Conservation (phyloP, 129 eudicot species). For the Lactuca saligna region DNA sequence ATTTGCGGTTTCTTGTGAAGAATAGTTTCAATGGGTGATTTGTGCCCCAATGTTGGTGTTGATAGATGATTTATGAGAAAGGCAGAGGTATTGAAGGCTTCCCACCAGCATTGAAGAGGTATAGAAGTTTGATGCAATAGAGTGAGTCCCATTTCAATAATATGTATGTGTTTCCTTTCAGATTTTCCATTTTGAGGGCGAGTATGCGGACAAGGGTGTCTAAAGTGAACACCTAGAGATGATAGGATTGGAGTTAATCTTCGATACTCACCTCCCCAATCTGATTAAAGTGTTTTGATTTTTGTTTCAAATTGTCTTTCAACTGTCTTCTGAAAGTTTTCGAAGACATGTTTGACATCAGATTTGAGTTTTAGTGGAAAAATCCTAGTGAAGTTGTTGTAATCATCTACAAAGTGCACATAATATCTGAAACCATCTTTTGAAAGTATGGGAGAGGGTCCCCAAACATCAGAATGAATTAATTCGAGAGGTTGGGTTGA, state of each 20-base stretch:
- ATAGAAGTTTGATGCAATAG: not conserved
- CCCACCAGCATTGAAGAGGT: not conserved
- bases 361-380: not conserved
- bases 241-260: not conserved
- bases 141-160: not conserved
- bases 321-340: not conserved
- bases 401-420: constrained; percentile 1
- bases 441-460: not conserved
- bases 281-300: not conserved
- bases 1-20: not conserved
- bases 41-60: not conserved
- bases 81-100: not conserved
- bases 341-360: not conserved
- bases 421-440: not conserved
- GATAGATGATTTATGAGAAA: not conserved
- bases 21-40: not conserved
- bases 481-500: not conserved
- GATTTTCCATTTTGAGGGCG: not conserved
- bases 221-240: not conserved
- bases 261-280: not conserved
- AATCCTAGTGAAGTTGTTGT: not conserved
- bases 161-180: constrained; percentile 3
- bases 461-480: not conserved
- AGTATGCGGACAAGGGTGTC: not conserved
- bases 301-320: not conserved